Conservation (phyloP, 495 filamentous ascomycete genomes). For the Daldinia grandis region DNA sequence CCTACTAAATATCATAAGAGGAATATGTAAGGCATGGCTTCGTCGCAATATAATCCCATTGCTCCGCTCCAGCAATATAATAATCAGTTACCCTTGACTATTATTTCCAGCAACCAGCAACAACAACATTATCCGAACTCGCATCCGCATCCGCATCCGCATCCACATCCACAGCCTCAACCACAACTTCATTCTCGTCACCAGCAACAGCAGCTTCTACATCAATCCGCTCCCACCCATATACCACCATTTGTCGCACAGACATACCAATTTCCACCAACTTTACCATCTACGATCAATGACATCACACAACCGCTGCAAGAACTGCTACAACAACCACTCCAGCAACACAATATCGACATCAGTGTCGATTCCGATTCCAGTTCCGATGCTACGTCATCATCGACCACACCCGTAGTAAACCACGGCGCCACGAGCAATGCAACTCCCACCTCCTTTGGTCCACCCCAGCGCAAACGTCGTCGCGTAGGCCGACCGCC, state of each 20-base stretch:
- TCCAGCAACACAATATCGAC: constrained; percentile 12
- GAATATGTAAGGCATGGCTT: constrained; percentile 25
- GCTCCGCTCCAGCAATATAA: constrained; percentile 39
- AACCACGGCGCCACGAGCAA: not conserved
- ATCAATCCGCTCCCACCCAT: constrained; percentile 2
- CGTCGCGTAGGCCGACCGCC: constrained; percentile 35
- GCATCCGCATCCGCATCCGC: constrained; percentile 8
- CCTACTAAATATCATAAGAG: not conserved
- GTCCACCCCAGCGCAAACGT: constrained; percentile 19
- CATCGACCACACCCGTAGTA: not conserved
- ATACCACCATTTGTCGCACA: constrained; percentile 2
- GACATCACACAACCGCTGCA: not conserved
- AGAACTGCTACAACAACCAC: not conserved
- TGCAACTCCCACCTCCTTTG: not conserved
- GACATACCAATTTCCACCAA: constrained; percentile 10
- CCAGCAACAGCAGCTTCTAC: constrained; percentile 12
- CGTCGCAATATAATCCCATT: constrained; percentile 33
- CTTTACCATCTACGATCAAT: constrained; percentile 19
- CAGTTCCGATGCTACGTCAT: not conserved
- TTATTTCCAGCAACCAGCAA: constrained; percentile 18
- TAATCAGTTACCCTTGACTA: constrained; percentile 33
- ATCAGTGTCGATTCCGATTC: not conserved
- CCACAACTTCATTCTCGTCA: not conserved
- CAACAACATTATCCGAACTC: constrained; percentile 7
- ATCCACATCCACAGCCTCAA: constrained; percentile 1